phyloP scores from a whole-genome alignment of 495 filamentous ascomycete species.

The Elasticomyces elasticus region DNA sequence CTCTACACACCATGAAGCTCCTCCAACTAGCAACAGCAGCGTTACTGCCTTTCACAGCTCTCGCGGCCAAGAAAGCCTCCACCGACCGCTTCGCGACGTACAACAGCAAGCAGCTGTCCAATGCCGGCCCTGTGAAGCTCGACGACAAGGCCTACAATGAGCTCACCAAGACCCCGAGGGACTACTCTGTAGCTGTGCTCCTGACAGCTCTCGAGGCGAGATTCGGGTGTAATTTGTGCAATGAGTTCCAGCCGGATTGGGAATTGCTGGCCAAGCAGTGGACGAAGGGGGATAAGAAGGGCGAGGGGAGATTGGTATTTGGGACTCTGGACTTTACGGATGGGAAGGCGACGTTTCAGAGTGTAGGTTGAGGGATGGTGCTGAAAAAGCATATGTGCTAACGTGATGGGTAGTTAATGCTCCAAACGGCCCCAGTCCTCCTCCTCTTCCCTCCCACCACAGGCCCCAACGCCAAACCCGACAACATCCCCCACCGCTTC shows the following conservation, averaged over 20 bases:
- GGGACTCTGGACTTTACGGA: slow-evolving; percentile 82
- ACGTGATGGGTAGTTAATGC: slow-evolving; percentile 56
- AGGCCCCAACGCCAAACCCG: slow-evolving; percentile 68
- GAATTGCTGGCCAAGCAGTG: slow-evolving; percentile 80
- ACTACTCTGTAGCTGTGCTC: slow-evolving; percentile 74
- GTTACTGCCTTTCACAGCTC: slow-evolving; percentile 42
- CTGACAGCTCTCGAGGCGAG: slow-evolving; percentile 78
- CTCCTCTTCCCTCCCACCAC: slow-evolving; percentile 78
- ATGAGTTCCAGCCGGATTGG: slow-evolving; percentile 91
- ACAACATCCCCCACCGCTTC: slow-evolving; percentile 61
- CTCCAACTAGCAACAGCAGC: slow-evolving; percentile 42
- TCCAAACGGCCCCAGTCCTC: slow-evolving; percentile 90
- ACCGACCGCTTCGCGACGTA: slow-evolving; percentile 55
- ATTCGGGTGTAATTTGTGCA: slow-evolving; percentile 79
- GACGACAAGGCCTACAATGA: slow-evolving; percentile 63
- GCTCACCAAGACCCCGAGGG: slow-evolving; percentile 64
- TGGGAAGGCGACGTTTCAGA: slow-evolving; percentile 78
- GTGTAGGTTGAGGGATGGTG: slow-evolving; percentile 43
- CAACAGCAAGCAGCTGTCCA: slow-evolving; percentile 54
- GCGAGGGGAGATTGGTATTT: slow-evolving; percentile 64
- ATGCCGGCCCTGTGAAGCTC: slow-evolving; percentile 58
- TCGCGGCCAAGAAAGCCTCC: slow-evolving; percentile 52
- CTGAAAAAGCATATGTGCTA: neutral
- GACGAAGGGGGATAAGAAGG: slow-evolving; percentile 66
- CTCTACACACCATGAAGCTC: slow-evolving; percentile 30